Percentiles rank a stretch among this genome's conserved stretches.
Evolutionary conservation across 495 filamentous ascomycete genomes (phyloP).

Genomic region (Symbiotaphrina buchneri): DNA sequence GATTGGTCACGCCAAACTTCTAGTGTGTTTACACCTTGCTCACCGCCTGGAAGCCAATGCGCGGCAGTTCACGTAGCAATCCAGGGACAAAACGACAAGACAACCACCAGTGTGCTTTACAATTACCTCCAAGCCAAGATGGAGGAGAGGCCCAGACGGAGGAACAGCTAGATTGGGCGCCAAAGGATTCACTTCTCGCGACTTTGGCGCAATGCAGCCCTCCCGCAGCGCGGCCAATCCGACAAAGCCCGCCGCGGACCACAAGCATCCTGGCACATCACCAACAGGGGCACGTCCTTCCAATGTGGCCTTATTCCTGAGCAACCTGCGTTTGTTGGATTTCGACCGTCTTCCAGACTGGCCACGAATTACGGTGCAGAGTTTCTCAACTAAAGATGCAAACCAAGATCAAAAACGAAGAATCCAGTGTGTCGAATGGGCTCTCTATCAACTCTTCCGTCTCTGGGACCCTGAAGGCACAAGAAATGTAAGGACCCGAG

Average conservation of each 20-base stretch:
- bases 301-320: constrained; percentile 44
- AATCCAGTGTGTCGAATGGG: constrained; percentile 63
- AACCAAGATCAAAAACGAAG: constrained; percentile 57
- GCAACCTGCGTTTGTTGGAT: constrained; percentile 58
- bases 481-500: constrained; percentile 29
- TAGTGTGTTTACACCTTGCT: too few relatives aligned
- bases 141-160: too few relatives aligned
- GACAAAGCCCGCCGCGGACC: constrained; percentile 2
- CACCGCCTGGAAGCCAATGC: too few relatives aligned
- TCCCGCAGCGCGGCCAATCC: constrained; percentile 1
- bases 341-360: constrained; percentile 55
- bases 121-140: too few relatives aligned
- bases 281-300: constrained; percentile 22
- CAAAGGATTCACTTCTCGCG: too few relatives aligned
- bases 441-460: constrained; percentile 55
- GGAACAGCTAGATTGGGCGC: too few relatives aligned
- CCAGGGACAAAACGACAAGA: too few relatives aligned
- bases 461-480: constrained; percentile 61
- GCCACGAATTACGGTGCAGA: constrained; percentile 41
- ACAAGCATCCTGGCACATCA: too few relatives aligned
- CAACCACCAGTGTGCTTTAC: too few relatives aligned
- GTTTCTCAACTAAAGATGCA: constrained; percentile 40
- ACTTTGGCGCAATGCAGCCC: too few relatives aligned
- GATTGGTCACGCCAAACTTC: too few relatives aligned
- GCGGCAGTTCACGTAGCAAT: too few relatives aligned